Evolutionary conservation across 2,329 filamentous ascomycete genomes (phyloP).

Genomic region (Stagonosporopsis tanaceti): DNA sequence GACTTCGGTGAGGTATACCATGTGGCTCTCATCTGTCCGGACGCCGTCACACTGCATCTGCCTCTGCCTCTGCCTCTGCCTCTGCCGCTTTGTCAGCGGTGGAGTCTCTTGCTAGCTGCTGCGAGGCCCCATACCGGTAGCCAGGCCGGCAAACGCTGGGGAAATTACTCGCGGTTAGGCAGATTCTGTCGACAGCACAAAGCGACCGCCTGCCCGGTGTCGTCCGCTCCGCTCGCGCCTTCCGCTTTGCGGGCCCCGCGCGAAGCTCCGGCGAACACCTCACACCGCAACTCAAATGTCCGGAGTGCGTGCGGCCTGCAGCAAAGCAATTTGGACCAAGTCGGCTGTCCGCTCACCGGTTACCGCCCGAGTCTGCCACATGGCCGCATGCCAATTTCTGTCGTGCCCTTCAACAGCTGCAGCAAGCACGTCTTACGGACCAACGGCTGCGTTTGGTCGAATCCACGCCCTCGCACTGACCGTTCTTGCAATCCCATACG

Average conservation of each 20-base stretch:
- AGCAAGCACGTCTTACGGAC: conserved; percentile 1
- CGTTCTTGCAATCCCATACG: conserved; percentile 7
- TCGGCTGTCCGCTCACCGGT: conserved; percentile 7
- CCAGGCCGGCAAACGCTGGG: conserved; percentile 3
- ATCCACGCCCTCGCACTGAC: conserved; percentile 15
- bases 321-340: conserved; percentile 7
- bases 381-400: conserved; percentile 9
- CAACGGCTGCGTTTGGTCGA: conserved; percentile 7
- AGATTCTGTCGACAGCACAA: background rate
- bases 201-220: conserved; percentile 8
- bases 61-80: background rate
- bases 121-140: background rate
- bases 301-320: conserved; percentile 14
- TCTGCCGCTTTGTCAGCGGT: background rate
- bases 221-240: conserved; percentile 9
- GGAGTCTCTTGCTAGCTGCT: background rate
- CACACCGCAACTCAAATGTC: conserved; percentile 20
- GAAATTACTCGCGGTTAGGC: conserved; percentile 2
- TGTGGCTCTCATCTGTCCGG: background rate
- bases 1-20: background rate
- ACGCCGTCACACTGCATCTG: background rate
- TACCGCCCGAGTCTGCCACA: conserved; percentile 7
- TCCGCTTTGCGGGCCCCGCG: conserved; percentile 9
- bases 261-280: conserved; percentile 6
- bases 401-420: conserved; percentile 11